A percentile compares a stretch with the other conserved stretches of the same genome.
Evolutionary conservation across 176 grass and related monocot species (phyloP).

Genomic region (Microstegium vimineum): DNA sequence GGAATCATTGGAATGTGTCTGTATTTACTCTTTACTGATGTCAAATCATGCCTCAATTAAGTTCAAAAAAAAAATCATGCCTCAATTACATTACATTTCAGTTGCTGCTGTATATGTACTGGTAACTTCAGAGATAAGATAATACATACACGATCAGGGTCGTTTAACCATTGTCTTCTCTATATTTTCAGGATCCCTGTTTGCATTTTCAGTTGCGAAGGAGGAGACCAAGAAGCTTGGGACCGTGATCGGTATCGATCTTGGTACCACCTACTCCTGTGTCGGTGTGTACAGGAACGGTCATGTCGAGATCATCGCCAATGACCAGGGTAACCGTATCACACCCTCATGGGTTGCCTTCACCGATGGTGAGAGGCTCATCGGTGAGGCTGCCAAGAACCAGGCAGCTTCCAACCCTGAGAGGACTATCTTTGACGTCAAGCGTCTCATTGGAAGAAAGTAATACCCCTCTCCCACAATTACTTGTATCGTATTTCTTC

Average conservation of each 20-base stretch:
- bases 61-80: no score
- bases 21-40: background rate
- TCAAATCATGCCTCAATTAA: no score
- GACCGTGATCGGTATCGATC: conserved; percentile 63
- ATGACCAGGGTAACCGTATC: conserved; percentile 78
- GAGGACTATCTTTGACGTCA: conserved; percentile 75
- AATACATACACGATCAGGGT: background rate
- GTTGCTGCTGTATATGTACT: background rate
- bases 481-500: background rate
- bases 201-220: conserved; percentile 55
- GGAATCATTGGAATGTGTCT: background rate
- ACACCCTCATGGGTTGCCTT: conserved; percentile 67
- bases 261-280: conserved; percentile 62
- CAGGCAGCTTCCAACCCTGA: conserved; percentile 61
- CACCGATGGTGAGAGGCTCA: conserved; percentile 63
- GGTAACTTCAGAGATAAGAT: background rate
- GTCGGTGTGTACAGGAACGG: conserved; percentile 63
- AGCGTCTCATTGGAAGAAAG: conserved; percentile 75
- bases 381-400: conserved; percentile 80
- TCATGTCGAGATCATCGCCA: conserved; percentile 62
- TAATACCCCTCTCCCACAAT: background rate
- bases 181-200: conserved; percentile 41
- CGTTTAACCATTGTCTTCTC: background rate
- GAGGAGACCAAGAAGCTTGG: conserved; percentile 65
- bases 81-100: background rate